Percentiles rank a stretch among this genome's conserved stretches.
Conservation (phyloP, 495 filamentous ascomycete genomes). For the Neurospora terricola region DNA sequence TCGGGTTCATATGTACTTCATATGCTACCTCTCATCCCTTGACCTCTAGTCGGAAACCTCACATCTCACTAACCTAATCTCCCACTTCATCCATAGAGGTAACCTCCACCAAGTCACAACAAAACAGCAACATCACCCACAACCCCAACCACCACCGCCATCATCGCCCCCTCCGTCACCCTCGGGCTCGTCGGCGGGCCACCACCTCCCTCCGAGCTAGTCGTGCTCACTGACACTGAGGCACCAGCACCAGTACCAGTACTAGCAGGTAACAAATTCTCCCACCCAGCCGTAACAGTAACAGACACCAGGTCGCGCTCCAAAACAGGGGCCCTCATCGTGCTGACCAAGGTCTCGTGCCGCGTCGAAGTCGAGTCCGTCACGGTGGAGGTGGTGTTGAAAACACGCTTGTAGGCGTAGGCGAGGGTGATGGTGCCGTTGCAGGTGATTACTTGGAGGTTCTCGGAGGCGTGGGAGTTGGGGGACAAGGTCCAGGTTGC, state of each 20-base stretch:
- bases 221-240: too few relatives aligned
- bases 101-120: not conserved
- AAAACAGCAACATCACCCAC: not conserved
- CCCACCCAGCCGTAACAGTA: not conserved
- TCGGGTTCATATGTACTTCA: not conserved
- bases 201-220: not conserved
- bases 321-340: not conserved
- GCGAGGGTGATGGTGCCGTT: not conserved
- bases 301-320: not conserved
- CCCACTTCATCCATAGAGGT: too few relatives aligned
- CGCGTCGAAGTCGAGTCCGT: not conserved
- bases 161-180: not conserved
- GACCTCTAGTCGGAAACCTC: not conserved
- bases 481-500: too few relatives aligned
- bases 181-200: not conserved
- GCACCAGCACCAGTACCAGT: not conserved
- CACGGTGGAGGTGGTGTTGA: not conserved
- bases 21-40: not conserved
- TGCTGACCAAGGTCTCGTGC: not conserved
- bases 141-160: not conserved
- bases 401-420: too few relatives aligned
- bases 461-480: not conserved
- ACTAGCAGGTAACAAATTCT: not conserved
- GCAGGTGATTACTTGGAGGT: not conserved
- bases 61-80: too few relatives aligned